Conservation (phyloP, 1,284 basidiomycete species). For the Ustilago vetiveriae region DNA sequence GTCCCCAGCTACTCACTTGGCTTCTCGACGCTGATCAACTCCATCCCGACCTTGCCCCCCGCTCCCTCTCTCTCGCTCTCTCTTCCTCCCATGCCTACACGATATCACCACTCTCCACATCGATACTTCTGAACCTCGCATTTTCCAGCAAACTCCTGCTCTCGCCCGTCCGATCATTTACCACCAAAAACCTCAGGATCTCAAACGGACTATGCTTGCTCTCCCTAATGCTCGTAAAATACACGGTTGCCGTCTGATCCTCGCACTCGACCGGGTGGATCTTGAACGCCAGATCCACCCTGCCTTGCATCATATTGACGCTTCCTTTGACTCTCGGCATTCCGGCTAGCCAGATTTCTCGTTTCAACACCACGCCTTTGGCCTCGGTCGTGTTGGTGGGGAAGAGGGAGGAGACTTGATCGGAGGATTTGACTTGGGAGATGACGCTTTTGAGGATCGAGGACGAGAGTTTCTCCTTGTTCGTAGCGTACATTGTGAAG, state of each 20-base stretch:
- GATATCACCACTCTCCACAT: conserved; percentile 21
- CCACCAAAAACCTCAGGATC: conserved; percentile 54
- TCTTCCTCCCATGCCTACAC: no score
- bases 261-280: not conserved
- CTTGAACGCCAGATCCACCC: conserved; percentile 55
- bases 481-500: conserved; percentile 55
- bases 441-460: conserved; percentile 55
- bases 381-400: conserved; percentile 9
- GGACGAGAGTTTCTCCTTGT: conserved; percentile 54
- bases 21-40: not conserved
- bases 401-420: conserved; percentile 31
- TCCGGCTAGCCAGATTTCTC: conserved; percentile 22
- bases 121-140: conserved; percentile 2
- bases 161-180: conserved; percentile 29
- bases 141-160: conserved; percentile 25
- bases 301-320: conserved; percentile 60
- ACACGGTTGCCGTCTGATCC: conserved; percentile 29
- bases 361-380: conserved; percentile 25
- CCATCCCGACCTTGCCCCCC: not conserved
- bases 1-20: no score
- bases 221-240: conserved; percentile 56
- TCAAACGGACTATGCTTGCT: conserved; percentile 47
- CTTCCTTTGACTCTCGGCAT: conserved; percentile 44
- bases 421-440: conserved; percentile 37
- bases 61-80: not conserved